phyloP scores from a whole-genome alignment of 192 early-diverging fungal species.

The Entomortierella lignicola region DNA sequence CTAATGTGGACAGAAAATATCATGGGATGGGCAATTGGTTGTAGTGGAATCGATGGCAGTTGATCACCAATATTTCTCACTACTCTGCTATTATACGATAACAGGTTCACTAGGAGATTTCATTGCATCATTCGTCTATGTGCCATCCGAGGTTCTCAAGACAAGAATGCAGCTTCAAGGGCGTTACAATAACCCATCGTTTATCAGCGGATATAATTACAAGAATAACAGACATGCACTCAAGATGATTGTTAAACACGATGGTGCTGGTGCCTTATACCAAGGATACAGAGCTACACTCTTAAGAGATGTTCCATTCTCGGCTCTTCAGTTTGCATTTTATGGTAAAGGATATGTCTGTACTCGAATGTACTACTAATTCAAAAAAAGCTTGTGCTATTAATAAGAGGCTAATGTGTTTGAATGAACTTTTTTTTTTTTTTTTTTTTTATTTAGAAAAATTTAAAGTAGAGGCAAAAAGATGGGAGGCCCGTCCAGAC shows the following conservation, averaged over 20 bases:
- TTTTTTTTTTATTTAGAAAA: too few relatives aligned
- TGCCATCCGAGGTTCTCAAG: constrained; percentile 75
- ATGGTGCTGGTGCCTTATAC: constrained; percentile 70
- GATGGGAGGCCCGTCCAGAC: constrained; percentile 51
- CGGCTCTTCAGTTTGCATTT: constrained; percentile 69
- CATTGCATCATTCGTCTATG: constrained; percentile 67
- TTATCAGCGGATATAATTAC: constrained; percentile 78
- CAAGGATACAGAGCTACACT: constrained; percentile 69
- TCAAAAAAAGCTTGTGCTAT: too few relatives aligned
- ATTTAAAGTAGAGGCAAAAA: constrained; percentile 63
- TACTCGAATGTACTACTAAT: background rate
- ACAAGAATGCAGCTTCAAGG: constrained; percentile 86
- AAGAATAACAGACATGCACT: constrained; percentile 72
- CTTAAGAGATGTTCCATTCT: constrained; percentile 68
- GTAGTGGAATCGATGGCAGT: too few relatives aligned
- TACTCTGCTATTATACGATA: background rate
- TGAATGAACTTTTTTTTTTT: too few relatives aligned
- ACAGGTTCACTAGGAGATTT: constrained; percentile 65
- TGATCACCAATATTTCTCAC: background rate
- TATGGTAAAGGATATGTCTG: constrained; percentile 56
- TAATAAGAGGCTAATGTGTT: too few relatives aligned
- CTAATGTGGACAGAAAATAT: background rate
- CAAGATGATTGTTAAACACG: constrained; percentile 67
- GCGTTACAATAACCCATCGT: constrained; percentile 74
- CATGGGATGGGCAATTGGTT: too few relatives aligned